Base-by-base conservation (phyloP, 2,329 filamentous ascomycete species). In the Gaeumannomyces tritici region DNA sequence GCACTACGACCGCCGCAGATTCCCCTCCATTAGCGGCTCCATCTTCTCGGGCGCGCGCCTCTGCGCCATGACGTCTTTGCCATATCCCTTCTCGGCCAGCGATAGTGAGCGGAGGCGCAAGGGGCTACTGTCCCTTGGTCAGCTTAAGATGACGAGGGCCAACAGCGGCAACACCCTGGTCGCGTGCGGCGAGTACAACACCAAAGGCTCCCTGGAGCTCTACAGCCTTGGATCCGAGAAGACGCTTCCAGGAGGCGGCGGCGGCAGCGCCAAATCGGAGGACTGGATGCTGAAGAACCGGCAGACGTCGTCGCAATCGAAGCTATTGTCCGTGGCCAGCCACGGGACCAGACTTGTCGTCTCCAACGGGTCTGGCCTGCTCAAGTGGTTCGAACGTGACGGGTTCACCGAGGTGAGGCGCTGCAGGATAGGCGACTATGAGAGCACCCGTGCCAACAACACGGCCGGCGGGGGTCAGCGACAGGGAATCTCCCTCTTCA, bases 311-410 rank as follows among this genome's bases (percentile, higher is more conserved):
- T 89, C 90, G 1, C 81, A 83, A 55, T 90, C 91, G 11, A 95
- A 95, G 70, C 79, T 98, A 1, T 79, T 98, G 15, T 91, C 89
- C 0, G 89, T 95, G 0, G 85, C 87, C 5, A 86, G 87, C 21
- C 93, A 98, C 67, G 93, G 93, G 5, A 89, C 88, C 9, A 83
- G 89, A 5, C 82, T 97, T 35, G 91, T 91, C 24, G 90, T 90
- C 66, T 90, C 90, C 2, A 93, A 98, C 69, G 89, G 89, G 0
- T 86, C 91, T 28, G 93, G 93, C 0, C 86, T 88, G 60, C 74
- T 98, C 65, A 93, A 91, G 72, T 98, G 93, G 93, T 85, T 96
- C 57, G 93, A 98, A 74, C 82, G 93, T 47, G 91, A 97, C 70
- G 92, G 90, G 0, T 79, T 80, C 64, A 86, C 83, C 7, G 83